Evolutionary conservation across 768 basidiomycete genomes (phyloP).

Genomic region (Tricholoma terreum): DNA sequence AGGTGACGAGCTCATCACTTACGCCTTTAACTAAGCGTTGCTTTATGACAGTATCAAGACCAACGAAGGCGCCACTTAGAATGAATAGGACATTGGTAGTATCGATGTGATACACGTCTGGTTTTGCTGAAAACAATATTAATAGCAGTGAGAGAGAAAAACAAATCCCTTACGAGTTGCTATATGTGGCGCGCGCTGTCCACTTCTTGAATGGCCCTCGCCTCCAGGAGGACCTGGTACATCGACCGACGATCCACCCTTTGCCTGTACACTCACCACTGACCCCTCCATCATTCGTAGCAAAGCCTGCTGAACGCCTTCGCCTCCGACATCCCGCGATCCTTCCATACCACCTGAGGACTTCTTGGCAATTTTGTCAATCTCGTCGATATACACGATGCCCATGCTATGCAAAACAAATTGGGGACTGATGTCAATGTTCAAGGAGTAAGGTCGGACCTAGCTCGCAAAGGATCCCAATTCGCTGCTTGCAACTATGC

Average conservation of each 20-base stretch:
- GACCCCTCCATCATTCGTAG: slow-evolving; percentile 95
- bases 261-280: slow-evolving; percentile 75
- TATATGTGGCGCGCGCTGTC: slow-evolving; percentile 47
- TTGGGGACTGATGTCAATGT: background rate
- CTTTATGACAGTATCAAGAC: slow-evolving; percentile 79
- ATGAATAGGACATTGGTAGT: slow-evolving; percentile 95
- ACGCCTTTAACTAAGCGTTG: slow-evolving; percentile 83
- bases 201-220: slow-evolving; percentile 46
- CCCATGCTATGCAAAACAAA: slow-evolving; percentile 58
- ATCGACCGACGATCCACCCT: slow-evolving; percentile 49
- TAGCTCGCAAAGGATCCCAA: slow-evolving; percentile 83
- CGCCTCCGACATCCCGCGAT: slow-evolving; percentile 87
- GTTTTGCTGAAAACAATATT: slow-evolving; percentile 37
- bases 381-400: slow-evolving; percentile 95
- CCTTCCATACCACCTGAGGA: slow-evolving; percentile 57
- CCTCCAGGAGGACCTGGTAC: slow-evolving; percentile 37
- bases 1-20: slow-evolving; percentile 27
- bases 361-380: slow-evolving; percentile 87
- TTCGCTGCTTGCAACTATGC: slow-evolving; percentile 82
- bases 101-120: slow-evolving; percentile 74
- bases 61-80: slow-evolving; percentile 92
- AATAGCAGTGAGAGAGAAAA: background rate
- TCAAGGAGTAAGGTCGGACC: slow-evolving; percentile 39
- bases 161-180: slow-evolving; percentile 29
- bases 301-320: slow-evolving; percentile 93